Percentiles rank a stretch among this genome's conserved stretches.
Evolutionary conservation across 345 rosid genomes (phyloP).

Genomic region (Aquilaria sinensis): DNA sequence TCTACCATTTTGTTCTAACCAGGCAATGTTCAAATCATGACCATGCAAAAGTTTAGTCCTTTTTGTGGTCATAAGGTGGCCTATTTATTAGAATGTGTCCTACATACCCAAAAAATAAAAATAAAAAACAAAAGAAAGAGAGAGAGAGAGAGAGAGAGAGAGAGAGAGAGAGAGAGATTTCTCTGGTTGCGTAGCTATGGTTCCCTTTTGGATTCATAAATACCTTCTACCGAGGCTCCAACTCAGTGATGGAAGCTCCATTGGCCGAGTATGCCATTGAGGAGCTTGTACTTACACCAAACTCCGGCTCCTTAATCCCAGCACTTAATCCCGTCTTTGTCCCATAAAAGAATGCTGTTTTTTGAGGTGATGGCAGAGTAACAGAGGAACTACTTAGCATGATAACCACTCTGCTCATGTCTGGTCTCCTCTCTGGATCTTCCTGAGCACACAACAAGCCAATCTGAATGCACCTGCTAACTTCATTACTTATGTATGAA

Average conservation of each 20-base stretch:
- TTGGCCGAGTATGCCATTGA: slow-evolving; percentile 1
- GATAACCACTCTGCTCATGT: slow-evolving; percentile 4
- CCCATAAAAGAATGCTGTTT: slow-evolving; percentile 16
- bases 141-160: no score
- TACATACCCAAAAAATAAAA: no score
- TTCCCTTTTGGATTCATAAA: background rate
- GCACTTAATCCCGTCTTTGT: background rate
- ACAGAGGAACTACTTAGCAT: slow-evolving; percentile 19
- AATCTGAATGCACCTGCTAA: slow-evolving; percentile 9
- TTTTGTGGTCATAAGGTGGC: no score
- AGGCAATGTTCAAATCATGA: no score
- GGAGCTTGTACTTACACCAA: background rate
- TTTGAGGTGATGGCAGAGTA: slow-evolving; percentile 12
- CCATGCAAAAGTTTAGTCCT: no score
- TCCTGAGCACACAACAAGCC: slow-evolving; percentile 10
- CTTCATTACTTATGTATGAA: slow-evolving; percentile 5
- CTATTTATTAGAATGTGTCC: no score
- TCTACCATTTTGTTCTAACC: no score
- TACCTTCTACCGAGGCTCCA: slow-evolving; percentile 8
- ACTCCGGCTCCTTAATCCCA: background rate
- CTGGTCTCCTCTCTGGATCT: slow-evolving; percentile 5
- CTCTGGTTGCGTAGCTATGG: no score
- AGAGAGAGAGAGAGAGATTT: no score
- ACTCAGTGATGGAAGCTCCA: slow-evolving; percentile 6
- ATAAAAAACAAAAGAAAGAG: no score